These are phyloP conservation scores for Lentinula detonsa DNA, from an alignment of 768 basidiomycete species.

Conservation along the genomic window DNA sequence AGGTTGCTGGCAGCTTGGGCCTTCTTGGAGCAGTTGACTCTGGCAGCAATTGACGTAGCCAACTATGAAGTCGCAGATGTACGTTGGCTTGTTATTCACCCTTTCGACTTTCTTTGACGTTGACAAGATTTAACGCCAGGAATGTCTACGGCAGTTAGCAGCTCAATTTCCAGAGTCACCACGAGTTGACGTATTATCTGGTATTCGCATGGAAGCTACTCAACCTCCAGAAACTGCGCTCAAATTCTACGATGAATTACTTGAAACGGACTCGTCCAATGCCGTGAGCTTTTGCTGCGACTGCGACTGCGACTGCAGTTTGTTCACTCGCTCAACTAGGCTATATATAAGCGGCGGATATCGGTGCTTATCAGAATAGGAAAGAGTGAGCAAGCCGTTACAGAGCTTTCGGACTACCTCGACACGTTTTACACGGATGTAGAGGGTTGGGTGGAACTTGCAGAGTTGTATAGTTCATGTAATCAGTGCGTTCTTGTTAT, in stretches of 20 bases:
- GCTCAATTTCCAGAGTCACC: constrained; percentile 74
- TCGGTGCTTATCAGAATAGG: constrained; percentile 62
- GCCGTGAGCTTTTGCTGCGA: constrained; percentile 42
- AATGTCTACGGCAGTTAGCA: constrained; percentile 54
- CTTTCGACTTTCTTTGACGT: constrained; percentile 15
- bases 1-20: constrained; percentile 57
- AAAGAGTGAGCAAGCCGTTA: constrained; percentile 58
- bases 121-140: constrained; percentile 30
- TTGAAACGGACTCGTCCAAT: constrained; percentile 64
- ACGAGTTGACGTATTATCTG: constrained; percentile 70
- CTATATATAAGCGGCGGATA: constrained; percentile 76
- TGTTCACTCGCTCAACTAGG: constrained; percentile 28
- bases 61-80: constrained; percentile 73
- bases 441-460: constrained; percentile 85
- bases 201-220: constrained; percentile 71
- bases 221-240: constrained; percentile 53
- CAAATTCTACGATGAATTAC: constrained; percentile 56
- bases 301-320: not conserved
- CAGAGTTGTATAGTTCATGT: constrained; percentile 70
- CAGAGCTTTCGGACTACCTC: constrained; percentile 65
- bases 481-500: constrained; percentile 51
- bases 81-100: constrained; percentile 17
- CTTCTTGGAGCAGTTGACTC: constrained; percentile 72
- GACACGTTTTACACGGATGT: constrained; percentile 88
- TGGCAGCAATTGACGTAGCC: constrained; percentile 76